A percentile compares a stretch with the other conserved stretches of the same genome.
Conservation (phyloP, 306 rosid species). For the Cyclanthera cordifolia region DNA sequence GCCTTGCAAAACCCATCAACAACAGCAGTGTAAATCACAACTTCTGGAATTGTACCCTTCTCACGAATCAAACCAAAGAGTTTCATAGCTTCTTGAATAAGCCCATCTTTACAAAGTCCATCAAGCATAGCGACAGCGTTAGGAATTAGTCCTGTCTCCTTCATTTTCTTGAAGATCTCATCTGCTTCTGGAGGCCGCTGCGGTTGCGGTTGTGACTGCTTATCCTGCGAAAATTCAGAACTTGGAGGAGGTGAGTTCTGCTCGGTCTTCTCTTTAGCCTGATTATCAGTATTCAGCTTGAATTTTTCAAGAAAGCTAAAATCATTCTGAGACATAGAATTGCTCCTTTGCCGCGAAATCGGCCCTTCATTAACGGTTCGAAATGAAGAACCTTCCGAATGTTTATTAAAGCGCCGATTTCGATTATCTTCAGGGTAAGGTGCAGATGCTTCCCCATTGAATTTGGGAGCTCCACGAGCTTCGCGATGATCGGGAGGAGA, state of each 20-base stretch:
- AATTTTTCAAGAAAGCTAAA: slow-evolving; percentile 56
- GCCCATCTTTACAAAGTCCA: slow-evolving; percentile 89
- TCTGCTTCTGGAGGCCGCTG: slow-evolving; percentile 49
- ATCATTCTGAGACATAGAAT: slow-evolving; percentile 28
- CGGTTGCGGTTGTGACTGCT: slow-evolving; percentile 14
- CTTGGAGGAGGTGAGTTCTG: slow-evolving; percentile 15
- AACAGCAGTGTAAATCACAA: slow-evolving; percentile 81
- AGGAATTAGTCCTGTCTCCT: slow-evolving; percentile 88
- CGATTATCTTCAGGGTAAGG: neutral
- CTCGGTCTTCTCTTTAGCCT: slow-evolving; percentile 17
- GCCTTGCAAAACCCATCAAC: slow-evolving; percentile 78
- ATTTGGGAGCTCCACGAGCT: slow-evolving; percentile 3
- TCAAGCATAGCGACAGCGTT: slow-evolving; percentile 95
- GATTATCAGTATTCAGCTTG: slow-evolving; percentile 34
- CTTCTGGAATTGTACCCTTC: slow-evolving; percentile 85
- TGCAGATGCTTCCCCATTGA: neutral
- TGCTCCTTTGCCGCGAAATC: slow-evolving; percentile 13
- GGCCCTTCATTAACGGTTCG: slow-evolving; percentile 20
- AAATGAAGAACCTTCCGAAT: slow-evolving; percentile 16
- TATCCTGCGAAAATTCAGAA: slow-evolving; percentile 18
- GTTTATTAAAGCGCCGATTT: slow-evolving; percentile 8
- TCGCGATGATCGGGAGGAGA: slow-evolving; percentile 22
- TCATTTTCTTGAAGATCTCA: slow-evolving; percentile 80
- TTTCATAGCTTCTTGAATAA: slow-evolving; percentile 86
- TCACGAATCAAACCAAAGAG: slow-evolving; percentile 78